Evolutionary conservation across 495 filamentous ascomycete genomes (phyloP), one percentile per base, ranked within the genome.

Genomic region (Aspergillus wentii): DNA sequence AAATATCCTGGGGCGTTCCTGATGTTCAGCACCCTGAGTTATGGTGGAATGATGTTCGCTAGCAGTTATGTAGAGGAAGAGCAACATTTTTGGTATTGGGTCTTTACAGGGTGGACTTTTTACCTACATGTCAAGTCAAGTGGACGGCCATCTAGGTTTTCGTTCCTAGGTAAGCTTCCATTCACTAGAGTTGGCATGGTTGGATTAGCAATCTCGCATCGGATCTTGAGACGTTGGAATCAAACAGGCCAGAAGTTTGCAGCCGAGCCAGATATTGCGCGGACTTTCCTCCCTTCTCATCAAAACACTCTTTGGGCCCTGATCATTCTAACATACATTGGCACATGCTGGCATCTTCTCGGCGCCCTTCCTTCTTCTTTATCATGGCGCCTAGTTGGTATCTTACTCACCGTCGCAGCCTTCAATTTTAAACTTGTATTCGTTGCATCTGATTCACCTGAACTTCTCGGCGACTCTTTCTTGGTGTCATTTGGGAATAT

Each of bases 41-140:
- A 95, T 56, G 78, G 81, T 8, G 56, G 74, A 20, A 90, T 94
- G 83, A 97, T 96, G 88, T 97, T 97, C 62, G 89, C 90, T 19
- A 94, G 86, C 57, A 95, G 89, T 56, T 97, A 88, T 54, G 87
- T 99, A 17, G 92, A 99, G 55, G 92, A 99, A 60, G 92, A 99
- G 55, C 92, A 97, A 17, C 84, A 96, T 44, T 95, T 94, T 59
- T 99, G 92, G 92, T 96, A 97, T 59, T 95, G 90, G 89, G 56
- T 76, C 13, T 78, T 83, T 9, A 81, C 85, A 0, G 82, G 74
- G 2, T 99, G 89, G 89, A 63, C 86, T 28, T 62, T 75, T 30
- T 74, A 77, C 43, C 63, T 94, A 2, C 72, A 73, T 38, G 48
- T 82, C 22, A 82, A 72, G 58, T 68, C 60, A 33, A 57, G 50